Percentiles rank a stretch among this genome's conserved stretches.
Conservation (phyloP, 306 rosid genomes). For the Purshia tridentata region DNA sequence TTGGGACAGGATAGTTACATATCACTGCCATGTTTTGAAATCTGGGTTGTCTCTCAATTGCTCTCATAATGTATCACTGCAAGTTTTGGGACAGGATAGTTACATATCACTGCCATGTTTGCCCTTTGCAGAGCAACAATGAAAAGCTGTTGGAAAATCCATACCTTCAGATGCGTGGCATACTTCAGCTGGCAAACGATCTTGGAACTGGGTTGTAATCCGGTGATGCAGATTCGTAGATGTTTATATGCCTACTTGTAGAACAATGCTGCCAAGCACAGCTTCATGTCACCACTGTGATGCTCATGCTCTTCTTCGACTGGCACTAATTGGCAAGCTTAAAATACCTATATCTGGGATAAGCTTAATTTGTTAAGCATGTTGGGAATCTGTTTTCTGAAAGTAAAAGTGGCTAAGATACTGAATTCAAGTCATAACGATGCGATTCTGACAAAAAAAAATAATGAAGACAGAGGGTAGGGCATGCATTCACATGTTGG, state of each 20-base stretch:
- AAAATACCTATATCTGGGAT: constrained; percentile 29
- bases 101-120: constrained; percentile 27
- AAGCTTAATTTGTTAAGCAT: constrained; percentile 28
- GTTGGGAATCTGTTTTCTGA: constrained; percentile 32
- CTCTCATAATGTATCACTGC: neutral
- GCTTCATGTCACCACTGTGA: constrained; percentile 26
- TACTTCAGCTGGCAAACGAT: constrained; percentile 92
- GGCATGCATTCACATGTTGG: constrained; percentile 28
- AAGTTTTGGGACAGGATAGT: neutral
- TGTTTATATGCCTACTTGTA: constrained; percentile 38
- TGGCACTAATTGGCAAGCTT: constrained; percentile 26
- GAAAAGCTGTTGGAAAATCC: constrained; percentile 98
- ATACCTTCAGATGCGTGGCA: constrained; percentile 99
- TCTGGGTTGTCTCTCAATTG: neutral
- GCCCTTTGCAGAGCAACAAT: constrained; percentile 75
- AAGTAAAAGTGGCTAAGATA: constrained; percentile 35
- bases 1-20: neutral
- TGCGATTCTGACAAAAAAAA: constrained; percentile 7
- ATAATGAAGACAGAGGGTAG: neutral
- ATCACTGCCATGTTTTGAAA: constrained; percentile 16
- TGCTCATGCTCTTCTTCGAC: constrained; percentile 31
- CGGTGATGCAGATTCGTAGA: constrained; percentile 37
- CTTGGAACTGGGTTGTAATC: constrained; percentile 72
- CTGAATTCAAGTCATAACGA: neutral
- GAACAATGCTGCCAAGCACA: constrained; percentile 20